Evolutionary conservation across 257 asterid genomes (phyloP), one percentile per base, ranked within the genome.

Genomic region (Osmanthus fragrans): DNA sequence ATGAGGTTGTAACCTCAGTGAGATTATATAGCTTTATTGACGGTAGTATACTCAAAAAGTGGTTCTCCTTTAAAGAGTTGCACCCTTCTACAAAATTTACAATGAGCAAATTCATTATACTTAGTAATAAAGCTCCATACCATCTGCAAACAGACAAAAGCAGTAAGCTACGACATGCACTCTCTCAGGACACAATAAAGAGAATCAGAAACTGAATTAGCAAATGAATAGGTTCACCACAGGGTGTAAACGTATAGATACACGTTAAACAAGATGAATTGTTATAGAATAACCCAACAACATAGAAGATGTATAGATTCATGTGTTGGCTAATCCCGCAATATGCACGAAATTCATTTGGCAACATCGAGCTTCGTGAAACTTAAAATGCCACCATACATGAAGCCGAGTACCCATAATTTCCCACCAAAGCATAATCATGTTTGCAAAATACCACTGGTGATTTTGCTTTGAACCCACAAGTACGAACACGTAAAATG

Each of bases 331-430:
- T 63, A 81, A 13, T 70, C 74, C 63, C 40, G 76, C 73, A 82
- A 73, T 71, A 25, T 71, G 49, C 76, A 66, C 25, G 54, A 83
- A 69, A 65, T n/a, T 82, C 73, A 79, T 68, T 74, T 67, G 54
- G 45, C 67, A 68, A 42, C 75, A 73, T 13, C 27, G 16, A 83
- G 27, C 72, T 63, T 37, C 6, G 12, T 36, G 68, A 70, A 65
- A 25, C 63, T 70, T 72, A 86, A 65, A 82, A 80, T 51, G 89
- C 87, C 66, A 87, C 67, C 82, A 85, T 87, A 82, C 86, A 86
- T 8, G 87, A 80, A 73, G 81, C 84, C 71, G 37, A 30, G 73
- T 80, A 80, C 73, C 90, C 89, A 49, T 27, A 74, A 68, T 65
- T 81, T 73, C 78, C 77, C 45, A 75, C 81, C 74, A 80, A 63